phyloP scores from a whole-genome alignment of 2,329 filamentous ascomycete species.

The Fusarium nygamai region DNA sequence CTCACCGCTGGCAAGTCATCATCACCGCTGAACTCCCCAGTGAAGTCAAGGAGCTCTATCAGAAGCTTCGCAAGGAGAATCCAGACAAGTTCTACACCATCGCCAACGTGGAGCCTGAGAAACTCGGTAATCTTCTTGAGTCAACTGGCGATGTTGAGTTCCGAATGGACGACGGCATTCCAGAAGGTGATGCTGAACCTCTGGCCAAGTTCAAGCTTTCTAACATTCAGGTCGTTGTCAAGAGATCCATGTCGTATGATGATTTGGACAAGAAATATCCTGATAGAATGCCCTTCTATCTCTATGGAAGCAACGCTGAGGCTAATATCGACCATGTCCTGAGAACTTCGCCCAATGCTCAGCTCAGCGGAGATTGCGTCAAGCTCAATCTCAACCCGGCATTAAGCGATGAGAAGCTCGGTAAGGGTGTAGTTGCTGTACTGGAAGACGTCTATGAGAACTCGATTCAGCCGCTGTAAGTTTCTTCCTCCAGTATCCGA shows the following conservation, averaged over 20 bases:
- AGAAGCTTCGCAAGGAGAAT: background rate
- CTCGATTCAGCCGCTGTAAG: background rate
- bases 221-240: fast-evolving
- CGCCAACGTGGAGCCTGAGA: background rate
- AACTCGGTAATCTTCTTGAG: background rate
- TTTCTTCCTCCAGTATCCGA: fast-evolving
- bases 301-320: background rate
- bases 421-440: background rate
- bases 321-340: background rate
- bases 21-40: background rate
- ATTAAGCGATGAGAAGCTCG: background rate
- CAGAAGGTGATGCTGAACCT: background rate
- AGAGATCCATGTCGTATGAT: background rate
- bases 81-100: background rate
- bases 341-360: background rate
- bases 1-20: conserved; percentile 3
- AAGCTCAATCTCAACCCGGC: background rate
- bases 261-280: background rate
- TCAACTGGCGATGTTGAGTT: background rate
- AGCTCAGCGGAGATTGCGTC: background rate
- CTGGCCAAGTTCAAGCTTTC: background rate
- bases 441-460: background rate
- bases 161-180: background rate
- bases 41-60: background rate
- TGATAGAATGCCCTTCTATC: background rate